These are phyloP conservation scores for Pseudocercospora cruenta DNA, from an alignment of 2,329 filamentous ascomycete genomes.

Conservation along the genomic window DNA sequence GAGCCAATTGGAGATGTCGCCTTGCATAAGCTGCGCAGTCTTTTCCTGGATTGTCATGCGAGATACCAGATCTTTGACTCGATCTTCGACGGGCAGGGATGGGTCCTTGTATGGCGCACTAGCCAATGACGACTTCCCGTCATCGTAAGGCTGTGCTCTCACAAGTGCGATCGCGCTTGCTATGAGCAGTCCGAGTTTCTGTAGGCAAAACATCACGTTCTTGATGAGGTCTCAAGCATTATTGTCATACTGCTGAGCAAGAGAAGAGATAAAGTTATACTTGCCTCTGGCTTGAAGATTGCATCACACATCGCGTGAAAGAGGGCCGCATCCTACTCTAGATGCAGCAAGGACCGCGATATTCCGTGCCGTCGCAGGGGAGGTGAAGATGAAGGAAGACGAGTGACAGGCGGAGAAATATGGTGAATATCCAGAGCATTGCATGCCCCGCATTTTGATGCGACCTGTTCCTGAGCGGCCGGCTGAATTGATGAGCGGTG, in stretches of 20 bases:
- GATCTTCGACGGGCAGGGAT: slow-evolving; percentile 62
- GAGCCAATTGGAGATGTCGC: slow-evolving; percentile 74
- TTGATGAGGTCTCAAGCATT: background rate
- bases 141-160: slow-evolving; percentile 11
- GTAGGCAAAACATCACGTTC: background rate
- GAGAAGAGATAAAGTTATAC: slow-evolving; percentile 8
- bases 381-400: background rate
- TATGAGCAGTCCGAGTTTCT: background rate
- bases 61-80: slow-evolving; percentile 68
- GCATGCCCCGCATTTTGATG: slow-evolving; percentile 19
- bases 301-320: slow-evolving; percentile 11
- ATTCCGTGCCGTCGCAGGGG: slow-evolving; percentile 1
- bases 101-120: slow-evolving; percentile 57
- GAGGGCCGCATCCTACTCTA: background rate
- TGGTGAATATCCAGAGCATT: background rate
- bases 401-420: slow-evolving; percentile 19
- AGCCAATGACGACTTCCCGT: slow-evolving; percentile 33
- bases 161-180: background rate
- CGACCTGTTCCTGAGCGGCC: slow-evolving; percentile 19
- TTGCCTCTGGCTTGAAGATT: background rate
- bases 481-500: slow-evolving; percentile 7
- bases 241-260: background rate
- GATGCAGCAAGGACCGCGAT: slow-evolving; percentile 11
- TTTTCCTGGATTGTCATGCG: slow-evolving; percentile 78
- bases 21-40: slow-evolving; percentile 64